Evolutionary conservation across 495 filamentous ascomycete species (phyloP), one percentile per base, ranked within the genome.

Genomic region (Aspergillus ellipticus): DNA sequence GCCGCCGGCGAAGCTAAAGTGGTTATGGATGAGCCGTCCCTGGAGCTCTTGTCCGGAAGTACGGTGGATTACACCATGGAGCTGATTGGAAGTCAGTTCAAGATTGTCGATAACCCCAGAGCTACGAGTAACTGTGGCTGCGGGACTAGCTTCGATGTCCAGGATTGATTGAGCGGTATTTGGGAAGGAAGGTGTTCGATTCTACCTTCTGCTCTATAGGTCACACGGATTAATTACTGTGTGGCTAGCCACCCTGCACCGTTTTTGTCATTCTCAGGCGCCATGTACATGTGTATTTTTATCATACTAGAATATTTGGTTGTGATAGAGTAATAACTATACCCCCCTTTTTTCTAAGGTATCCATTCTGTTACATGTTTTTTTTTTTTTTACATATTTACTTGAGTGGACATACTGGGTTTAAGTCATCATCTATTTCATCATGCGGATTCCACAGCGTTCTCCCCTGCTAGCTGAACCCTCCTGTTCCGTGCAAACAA

Each of bases 121-220:
- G 94, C 95, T 9, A 89, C 85, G 39, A 96, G 92, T 74, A 96
- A 89, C 69, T 98, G 94, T 79, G 94, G 94, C 0, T 98, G 95
- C 76, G 94, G 94, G 20, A 96, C 94, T 16, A 97, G 94, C 68
- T 98, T 98, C 73, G 94, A 98, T 77, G 90, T 97, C 61, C 89
- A 88, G 66, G 67, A 71, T 62, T 82, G 60, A 76, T 59, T 17
- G 7, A 33, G 9, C 13, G 6, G 6, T 10, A 33, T n/a, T n/a
- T n/a, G n/a, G n/a, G n/a, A n/a, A n/a, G n/a, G n/a, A n/a, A n/a
- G n/a, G n/a, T n/a, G n/a, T n/a, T n/a, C n/a, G n/a, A n/a, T n/a
- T n/a, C n/a, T n/a, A n/a, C n/a, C n/a, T n/a, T n/a, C n/a, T n/a
- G n/a, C n/a, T n/a, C n/a, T n/a, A n/a, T n/a, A n/a, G n/a, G n/a